phyloP scores from a whole-genome alignment of 2,329 filamentous ascomycete species.

The Tolypocladium inflatum region DNA sequence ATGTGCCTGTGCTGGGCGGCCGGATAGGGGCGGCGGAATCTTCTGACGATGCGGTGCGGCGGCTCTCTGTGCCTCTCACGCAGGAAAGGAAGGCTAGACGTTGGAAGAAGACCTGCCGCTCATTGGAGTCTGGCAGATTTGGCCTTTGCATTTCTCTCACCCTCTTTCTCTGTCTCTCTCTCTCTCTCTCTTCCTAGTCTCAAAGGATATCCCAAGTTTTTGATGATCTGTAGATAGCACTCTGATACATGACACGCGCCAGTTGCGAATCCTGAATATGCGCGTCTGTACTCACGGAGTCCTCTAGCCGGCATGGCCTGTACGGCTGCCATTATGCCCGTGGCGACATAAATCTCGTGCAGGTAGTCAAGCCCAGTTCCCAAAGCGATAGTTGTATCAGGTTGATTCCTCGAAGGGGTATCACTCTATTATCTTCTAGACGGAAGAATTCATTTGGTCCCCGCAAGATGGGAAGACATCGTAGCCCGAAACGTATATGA shows the following conservation, averaged over 20 bases:
- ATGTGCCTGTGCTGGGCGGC: not conserved
- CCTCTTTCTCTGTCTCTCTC: slow-evolving; percentile 10
- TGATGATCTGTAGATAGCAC: slow-evolving; percentile 6
- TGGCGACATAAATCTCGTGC: no score
- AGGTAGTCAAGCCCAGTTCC: no score
- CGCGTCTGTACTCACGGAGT: not conserved
- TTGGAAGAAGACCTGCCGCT: slow-evolving; percentile 1
- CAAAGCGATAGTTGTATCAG: not conserved
- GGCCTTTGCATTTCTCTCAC: slow-evolving; percentile 16
- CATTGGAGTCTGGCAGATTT: slow-evolving; percentile 16
- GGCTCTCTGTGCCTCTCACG: not conserved
- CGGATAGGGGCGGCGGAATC: not conserved
- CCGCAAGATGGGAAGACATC: not conserved
- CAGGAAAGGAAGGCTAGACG: not conserved
- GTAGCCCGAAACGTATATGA: not conserved
- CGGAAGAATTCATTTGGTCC: not conserved
- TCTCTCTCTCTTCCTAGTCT: slow-evolving; percentile 10
- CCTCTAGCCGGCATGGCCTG: not conserved
- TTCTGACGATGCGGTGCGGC: not conserved
- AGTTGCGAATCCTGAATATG: not conserved
- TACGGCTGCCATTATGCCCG: not conserved
- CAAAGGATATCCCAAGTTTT: slow-evolving; percentile 9
- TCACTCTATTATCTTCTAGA: not conserved
- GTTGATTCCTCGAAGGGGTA: not conserved
- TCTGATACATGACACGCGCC: not conserved